These are phyloP conservation scores for Paecilomyces variotii DNA, from an alignment of 2,329 filamentous ascomycete species.

Conservation along the genomic window DNA sequence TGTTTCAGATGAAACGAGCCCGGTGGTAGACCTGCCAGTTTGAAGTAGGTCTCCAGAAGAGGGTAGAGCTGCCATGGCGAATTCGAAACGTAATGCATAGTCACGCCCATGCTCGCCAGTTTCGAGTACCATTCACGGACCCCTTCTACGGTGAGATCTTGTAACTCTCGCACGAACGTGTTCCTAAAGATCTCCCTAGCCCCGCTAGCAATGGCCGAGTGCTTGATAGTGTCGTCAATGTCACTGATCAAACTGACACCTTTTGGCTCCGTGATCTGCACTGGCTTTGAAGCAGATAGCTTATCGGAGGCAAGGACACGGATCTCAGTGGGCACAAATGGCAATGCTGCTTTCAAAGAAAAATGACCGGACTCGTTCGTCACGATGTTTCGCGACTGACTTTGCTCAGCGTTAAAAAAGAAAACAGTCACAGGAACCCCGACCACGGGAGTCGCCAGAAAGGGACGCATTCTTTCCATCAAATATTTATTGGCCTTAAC, in stretches of 20 bases:
- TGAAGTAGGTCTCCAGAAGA: slow-evolving; percentile 77
- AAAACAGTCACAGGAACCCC: slow-evolving; percentile 79
- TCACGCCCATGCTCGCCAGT: slow-evolving; percentile 71
- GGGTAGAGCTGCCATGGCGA: slow-evolving; percentile 97
- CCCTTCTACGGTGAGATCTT: slow-evolving; percentile 73
- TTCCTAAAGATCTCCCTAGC: slow-evolving; percentile 94
- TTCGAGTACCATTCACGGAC: slow-evolving; percentile 82
- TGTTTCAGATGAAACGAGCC: slow-evolving; percentile 95
- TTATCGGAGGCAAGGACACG: slow-evolving; percentile 79
- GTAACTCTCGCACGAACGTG: slow-evolving; percentile 81
- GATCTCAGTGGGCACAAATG: slow-evolving; percentile 86
- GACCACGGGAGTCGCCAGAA: slow-evolving; percentile 75
- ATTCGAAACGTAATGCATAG: slow-evolving; percentile 97
- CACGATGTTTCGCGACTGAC: slow-evolving; percentile 72
- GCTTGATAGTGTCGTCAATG: slow-evolving; percentile 95
- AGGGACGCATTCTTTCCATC: slow-evolving; percentile 79
- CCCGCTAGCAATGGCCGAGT: slow-evolving; percentile 80
- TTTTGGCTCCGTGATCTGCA: slow-evolving; percentile 65
- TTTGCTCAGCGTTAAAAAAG: slow-evolving; percentile 82
- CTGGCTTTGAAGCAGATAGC: slow-evolving; percentile 69
- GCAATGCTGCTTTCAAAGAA: slow-evolving; percentile 65
- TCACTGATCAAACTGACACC: slow-evolving; percentile 94
- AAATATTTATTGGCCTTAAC: slow-evolving; percentile 74
- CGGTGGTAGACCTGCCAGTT: slow-evolving; percentile 66
- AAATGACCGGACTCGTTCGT: slow-evolving; percentile 93